Evolutionary conservation across 1,284 basidiomycete genomes (phyloP).

Genomic region (Taiwanofungus camphoratus): DNA sequence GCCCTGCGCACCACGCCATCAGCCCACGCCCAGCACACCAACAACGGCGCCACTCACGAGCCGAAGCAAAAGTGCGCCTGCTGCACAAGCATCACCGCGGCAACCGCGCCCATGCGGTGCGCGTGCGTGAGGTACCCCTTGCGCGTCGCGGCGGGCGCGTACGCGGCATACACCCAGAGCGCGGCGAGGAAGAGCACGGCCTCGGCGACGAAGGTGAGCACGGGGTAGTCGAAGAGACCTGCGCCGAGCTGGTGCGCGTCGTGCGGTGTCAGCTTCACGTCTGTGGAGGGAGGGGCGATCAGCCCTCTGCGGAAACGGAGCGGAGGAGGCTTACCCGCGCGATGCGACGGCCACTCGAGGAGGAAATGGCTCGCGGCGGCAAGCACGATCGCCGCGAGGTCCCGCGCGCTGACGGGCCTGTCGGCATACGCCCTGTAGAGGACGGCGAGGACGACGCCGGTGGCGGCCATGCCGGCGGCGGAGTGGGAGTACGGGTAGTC

Average conservation of each 20-base stretch:
- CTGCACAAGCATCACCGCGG: constrained; percentile 22
- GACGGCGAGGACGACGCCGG: constrained; percentile 15
- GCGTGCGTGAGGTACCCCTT: constrained; percentile 19
- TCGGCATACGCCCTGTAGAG: constrained; percentile 16
- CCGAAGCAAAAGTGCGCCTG: constrained; percentile 28
- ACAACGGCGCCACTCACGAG: constrained; percentile 15
- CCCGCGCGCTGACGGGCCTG: constrained; percentile 16
- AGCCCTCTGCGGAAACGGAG: not conserved
- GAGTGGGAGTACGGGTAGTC: constrained; percentile 29
- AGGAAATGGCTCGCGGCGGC: constrained; percentile 24
- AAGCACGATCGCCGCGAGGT: constrained; percentile 19
- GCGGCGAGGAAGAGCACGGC: constrained; percentile 22
- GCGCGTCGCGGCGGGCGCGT: constrained; percentile 20
- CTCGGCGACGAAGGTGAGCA: constrained; percentile 24
- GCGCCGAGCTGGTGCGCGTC: constrained; percentile 18
- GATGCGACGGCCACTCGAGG: constrained; percentile 26
- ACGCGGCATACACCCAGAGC: constrained; percentile 23
- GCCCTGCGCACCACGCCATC: constrained; percentile 11
- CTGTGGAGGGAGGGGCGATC: constrained; percentile 8
- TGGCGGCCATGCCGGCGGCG: constrained; percentile 20
- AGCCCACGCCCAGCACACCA: not conserved
- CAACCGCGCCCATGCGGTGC: constrained; percentile 17
- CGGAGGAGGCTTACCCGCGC: constrained; percentile 12
- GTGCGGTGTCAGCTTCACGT: constrained; percentile 26
- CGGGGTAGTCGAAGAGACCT: constrained; percentile 24